Base-by-base conservation (phyloP, 768 basidiomycete species). In the Suillus paluster region DNA sequence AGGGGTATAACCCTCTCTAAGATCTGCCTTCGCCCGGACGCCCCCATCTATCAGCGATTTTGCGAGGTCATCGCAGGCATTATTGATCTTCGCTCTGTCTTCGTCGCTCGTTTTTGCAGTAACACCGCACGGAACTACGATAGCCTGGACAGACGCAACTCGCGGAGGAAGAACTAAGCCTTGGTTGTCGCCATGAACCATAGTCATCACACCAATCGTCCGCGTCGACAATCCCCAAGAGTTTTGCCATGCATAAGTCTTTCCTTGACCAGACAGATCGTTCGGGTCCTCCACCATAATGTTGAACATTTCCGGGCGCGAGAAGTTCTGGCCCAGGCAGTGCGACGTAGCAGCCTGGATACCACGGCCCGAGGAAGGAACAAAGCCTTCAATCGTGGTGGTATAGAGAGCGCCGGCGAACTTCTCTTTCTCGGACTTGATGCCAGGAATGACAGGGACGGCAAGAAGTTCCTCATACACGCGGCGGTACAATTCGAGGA, bases 381-480 rank as follows among this genome's bases (percentile, higher is more conserved):
- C 90, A 83, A 97, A 99, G 27, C 97, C 97, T 75, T 99, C 97
- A 63, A 98, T 84, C 52, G 97, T 99, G 30, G 97, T 99, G 33
- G 97, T 99, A 80, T 99, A 99, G 69, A 97, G 83, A 1, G 93
- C 97, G 33, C 97, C 97, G 5, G 97, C 97, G 69, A 99, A 99
- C 77, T 98, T 99, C 78, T 99, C 97, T 78, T 99, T 99, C 73
- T 97, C 96, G 14, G 96, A 97, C 76, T 99, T 99, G 75, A 97
- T 80, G 63, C 97, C 97, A 6, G 93, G 93, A 66, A 99, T 91
- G 79, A 99, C 95, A 48, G 97, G 97, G 45, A 99, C 94, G 44
- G 97, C 97, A 55, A 99, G 89, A 27, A 99, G 86, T 64, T 99
- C 97, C 75, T 97, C 94, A 78, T 95, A 99, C 9, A 99, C 92